A percentile compares a stretch with the other conserved stretches of the same genome.
These are phyloP conservation scores for Aristolochia contorta DNA, from an alignment of 164 flowering plant species.

Conservation along the genomic window DNA sequence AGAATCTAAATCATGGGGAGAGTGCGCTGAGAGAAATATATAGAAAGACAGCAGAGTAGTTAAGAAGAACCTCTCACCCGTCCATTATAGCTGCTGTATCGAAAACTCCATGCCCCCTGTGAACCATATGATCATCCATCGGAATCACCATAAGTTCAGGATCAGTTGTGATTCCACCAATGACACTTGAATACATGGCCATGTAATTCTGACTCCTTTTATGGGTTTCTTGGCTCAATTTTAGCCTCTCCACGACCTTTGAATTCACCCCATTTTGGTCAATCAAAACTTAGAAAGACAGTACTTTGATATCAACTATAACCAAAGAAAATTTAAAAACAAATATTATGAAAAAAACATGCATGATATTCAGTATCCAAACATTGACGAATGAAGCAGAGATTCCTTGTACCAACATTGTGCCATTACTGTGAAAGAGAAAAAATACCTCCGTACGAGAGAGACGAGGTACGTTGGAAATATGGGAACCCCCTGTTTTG, in stretches of 20 bases:
- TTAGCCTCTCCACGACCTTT: conserved; percentile 60
- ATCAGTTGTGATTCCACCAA: conserved; percentile 79
- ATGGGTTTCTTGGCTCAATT: conserved; percentile 23
- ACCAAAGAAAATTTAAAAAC: too few relatives aligned
- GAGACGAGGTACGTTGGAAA: conserved; percentile 40
- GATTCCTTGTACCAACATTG: neutral
- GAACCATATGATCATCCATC: conserved; percentile 92
- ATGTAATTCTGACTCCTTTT: conserved; percentile 49
- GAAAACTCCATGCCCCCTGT: conserved; percentile 91
- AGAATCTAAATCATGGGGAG: too few relatives aligned
- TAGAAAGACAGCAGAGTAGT: too few relatives aligned
- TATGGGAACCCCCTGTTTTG: neutral
- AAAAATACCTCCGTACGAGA: conserved; percentile 47
- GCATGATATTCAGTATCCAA: neutral
- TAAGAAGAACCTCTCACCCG: conserved; percentile 39
- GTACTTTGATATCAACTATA: neutral
- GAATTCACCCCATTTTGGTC: conserved; percentile 1
- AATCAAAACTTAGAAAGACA: neutral
- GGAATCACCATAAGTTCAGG: conserved; percentile 77
- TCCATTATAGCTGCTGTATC: conserved; percentile 82
- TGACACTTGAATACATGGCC: conserved; percentile 84
- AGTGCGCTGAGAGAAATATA: too few relatives aligned
- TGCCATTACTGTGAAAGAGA: neutral
- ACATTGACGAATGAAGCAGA: neutral
- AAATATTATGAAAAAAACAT: neutral